Percentiles rank a stretch among this genome's conserved stretches.
Conservation (phyloP, 129 eudicot species). For the Rutidosis leptorrhynchoides region DNA sequence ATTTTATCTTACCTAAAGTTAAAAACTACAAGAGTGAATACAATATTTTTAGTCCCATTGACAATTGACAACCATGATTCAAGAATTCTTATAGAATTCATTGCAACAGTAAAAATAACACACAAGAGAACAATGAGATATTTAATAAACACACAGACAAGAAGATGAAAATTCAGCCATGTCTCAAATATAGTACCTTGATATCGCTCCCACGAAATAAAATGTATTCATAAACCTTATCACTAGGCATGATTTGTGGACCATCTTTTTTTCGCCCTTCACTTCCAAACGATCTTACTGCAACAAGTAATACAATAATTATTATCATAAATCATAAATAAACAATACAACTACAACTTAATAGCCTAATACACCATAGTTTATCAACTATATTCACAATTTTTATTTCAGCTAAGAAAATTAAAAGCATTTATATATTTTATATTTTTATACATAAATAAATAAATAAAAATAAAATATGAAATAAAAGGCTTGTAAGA, state of each 20-base stretch:
- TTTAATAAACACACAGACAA: background rate
- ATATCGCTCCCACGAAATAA: constrained; percentile 93
- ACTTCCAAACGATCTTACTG: constrained; percentile 89
- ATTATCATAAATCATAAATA: background rate
- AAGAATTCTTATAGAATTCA: background rate
- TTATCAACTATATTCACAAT: background rate
- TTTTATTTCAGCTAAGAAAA: background rate
- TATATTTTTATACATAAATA: background rate
- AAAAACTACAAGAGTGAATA: background rate
- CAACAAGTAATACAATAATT: constrained; percentile 13
- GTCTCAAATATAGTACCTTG: constrained; percentile 45
- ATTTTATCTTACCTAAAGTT: background rate
- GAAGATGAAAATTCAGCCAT: background rate
- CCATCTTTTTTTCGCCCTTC: constrained; percentile 93
- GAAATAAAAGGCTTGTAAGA: background rate
- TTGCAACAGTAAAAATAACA: background rate
- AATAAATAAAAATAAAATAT: background rate
- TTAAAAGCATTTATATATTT: too few species aligned
- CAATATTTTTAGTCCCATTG: background rate
- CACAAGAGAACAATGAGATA: background rate
- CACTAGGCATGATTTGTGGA: constrained; percentile 74
- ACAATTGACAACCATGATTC: background rate
- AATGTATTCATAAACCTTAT: constrained; percentile 86
- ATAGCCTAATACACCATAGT: background rate
- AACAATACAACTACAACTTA: background rate